These are phyloP conservation scores for Immersiporthe knoxdaviesiana DNA, from an alignment of 2,329 filamentous ascomycete genomes.

Conservation along the genomic window DNA sequence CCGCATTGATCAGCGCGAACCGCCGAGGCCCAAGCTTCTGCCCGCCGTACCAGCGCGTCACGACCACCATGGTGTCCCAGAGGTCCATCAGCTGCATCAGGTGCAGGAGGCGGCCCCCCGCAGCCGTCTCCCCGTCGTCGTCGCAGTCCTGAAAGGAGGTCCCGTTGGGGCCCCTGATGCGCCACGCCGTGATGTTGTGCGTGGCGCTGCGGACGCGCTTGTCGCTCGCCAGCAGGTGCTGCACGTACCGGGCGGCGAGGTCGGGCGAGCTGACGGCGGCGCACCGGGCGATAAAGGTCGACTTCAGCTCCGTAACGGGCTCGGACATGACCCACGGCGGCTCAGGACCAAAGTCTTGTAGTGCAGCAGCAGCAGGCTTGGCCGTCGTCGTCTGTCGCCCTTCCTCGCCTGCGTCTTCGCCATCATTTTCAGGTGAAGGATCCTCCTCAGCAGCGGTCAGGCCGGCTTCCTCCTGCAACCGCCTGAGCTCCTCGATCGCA, in stretches of 20 bases:
- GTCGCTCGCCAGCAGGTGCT: conserved; percentile 78
- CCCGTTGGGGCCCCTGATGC: conserved; percentile 66
- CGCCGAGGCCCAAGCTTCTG: conserved; percentile 85
- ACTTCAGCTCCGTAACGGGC: conserved; percentile 78
- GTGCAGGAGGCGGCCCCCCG: conserved; percentile 82
- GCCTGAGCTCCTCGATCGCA: conserved; percentile 74
- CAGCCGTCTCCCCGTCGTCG: conserved; percentile 94
- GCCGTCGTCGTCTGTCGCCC: conserved; percentile 19
- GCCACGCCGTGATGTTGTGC: conserved; percentile 95
- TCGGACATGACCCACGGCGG: conserved; percentile 76
- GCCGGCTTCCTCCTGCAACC: conserved; percentile 42
- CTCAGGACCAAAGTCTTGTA: conserved; percentile 34
- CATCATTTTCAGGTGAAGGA: conserved; percentile 29
- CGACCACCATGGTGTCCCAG: conserved; percentile 91
- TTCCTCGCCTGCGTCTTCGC: conserved; percentile 27
- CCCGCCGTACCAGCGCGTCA: conserved; percentile 94
- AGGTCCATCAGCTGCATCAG: conserved; percentile 94
- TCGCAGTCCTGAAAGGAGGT: conserved; percentile 84
- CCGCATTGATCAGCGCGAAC: conserved; percentile 87
- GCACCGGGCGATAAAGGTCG: conserved; percentile 81
- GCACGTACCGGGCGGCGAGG: conserved; percentile 72
- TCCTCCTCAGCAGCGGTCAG: conserved; percentile 29
- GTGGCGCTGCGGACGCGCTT: conserved; percentile 84
- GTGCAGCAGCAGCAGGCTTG: background rate
- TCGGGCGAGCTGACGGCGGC: conserved; percentile 69